Conservation (phyloP, 495 filamentous ascomycete species). For the Durotheca rogersii region DNA sequence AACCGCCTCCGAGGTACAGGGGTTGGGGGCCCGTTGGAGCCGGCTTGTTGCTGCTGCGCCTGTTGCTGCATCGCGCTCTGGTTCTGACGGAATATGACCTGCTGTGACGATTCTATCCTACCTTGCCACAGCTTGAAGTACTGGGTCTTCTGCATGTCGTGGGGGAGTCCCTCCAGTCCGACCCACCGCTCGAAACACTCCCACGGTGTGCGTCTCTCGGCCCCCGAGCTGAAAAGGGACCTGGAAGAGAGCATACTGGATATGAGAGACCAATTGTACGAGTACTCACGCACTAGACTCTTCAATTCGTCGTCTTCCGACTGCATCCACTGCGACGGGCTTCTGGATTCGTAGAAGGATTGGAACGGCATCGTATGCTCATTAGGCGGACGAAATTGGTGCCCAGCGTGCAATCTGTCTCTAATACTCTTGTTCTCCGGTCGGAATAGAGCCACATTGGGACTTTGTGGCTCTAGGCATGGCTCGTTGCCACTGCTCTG, state of each 20-base stretch:
- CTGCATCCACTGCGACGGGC: slow-evolving; percentile 85
- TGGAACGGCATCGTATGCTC: slow-evolving; percentile 86
- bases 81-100: slow-evolving; percentile 56
- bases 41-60: slow-evolving; percentile 53
- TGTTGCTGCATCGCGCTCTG: slow-evolving; percentile 51
- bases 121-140: slow-evolving; percentile 87
- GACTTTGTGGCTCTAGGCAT: slow-evolving; percentile 65
- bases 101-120: slow-evolving; percentile 76
- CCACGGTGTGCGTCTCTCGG: slow-evolving; percentile 93
- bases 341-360: slow-evolving; percentile 81
- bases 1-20: slow-evolving; percentile 60
- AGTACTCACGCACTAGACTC: slow-evolving; percentile 81
- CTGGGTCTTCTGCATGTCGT: slow-evolving; percentile 87
- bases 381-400: slow-evolving; percentile 89
- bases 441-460: slow-evolving; percentile 80
- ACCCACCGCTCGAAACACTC: slow-evolving; percentile 98
- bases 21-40: slow-evolving; percentile 56
- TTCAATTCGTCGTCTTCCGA: slow-evolving; percentile 88
- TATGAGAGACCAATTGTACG: slow-evolving; percentile 96
- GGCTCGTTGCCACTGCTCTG: slow-evolving; percentile 42
- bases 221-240: slow-evolving; percentile 74
- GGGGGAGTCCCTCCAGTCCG: slow-evolving; percentile 79
- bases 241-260: slow-evolving; percentile 71
- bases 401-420: slow-evolving; percentile 86
- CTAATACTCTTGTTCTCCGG: slow-evolving; percentile 87